phyloP scores from a whole-genome alignment of 495 filamentous ascomycete genomes.

The Aspergillus haitiensis region DNA sequence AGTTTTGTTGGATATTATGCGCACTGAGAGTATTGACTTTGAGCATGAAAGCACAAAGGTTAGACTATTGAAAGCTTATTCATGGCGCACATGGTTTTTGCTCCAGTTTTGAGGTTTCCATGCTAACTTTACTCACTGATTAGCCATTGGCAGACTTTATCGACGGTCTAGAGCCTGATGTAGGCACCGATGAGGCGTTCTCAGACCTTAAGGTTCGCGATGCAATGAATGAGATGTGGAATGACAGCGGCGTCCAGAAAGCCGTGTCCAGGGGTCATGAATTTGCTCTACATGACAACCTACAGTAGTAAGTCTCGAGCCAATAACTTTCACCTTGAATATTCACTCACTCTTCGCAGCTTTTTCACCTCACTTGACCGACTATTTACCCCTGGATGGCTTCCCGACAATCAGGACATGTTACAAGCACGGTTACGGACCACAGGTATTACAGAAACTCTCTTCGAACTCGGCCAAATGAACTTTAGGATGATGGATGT shows the following conservation, averaged over 20 bases:
- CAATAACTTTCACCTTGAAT: neutral
- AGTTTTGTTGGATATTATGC: slow-evolving; percentile 91
- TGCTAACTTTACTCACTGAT: slow-evolving; percentile 19
- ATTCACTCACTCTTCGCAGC: slow-evolving; percentile 51
- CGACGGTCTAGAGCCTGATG: slow-evolving; percentile 62
- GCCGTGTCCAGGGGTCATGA: slow-evolving; percentile 90
- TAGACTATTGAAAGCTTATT: slow-evolving; percentile 14
- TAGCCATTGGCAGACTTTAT: slow-evolving; percentile 37
- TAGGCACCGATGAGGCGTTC: slow-evolving; percentile 72
- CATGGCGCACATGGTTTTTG: neutral
- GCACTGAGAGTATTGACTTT: slow-evolving; percentile 74
- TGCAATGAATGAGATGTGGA: slow-evolving; percentile 84
- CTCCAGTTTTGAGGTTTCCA: neutral
- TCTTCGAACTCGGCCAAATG: slow-evolving; percentile 91
- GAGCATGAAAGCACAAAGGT: slow-evolving; percentile 77
- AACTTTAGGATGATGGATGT: slow-evolving; percentile 99
- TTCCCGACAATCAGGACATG: slow-evolving; percentile 96
- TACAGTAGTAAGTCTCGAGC: slow-evolving; percentile 72
- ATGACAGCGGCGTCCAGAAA: slow-evolving; percentile 76
- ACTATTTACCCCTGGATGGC: slow-evolving; percentile 79
- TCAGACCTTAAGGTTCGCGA: slow-evolving; percentile 62
- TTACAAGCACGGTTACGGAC: slow-evolving; percentile 89
- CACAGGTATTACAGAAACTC: slow-evolving; percentile 94
- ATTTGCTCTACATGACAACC: slow-evolving; percentile 93
- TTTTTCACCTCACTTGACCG: slow-evolving; percentile 90